Evolutionary conservation across 177 flowering plant species (phyloP).

Genomic region (Vitis hybrid): DNA sequence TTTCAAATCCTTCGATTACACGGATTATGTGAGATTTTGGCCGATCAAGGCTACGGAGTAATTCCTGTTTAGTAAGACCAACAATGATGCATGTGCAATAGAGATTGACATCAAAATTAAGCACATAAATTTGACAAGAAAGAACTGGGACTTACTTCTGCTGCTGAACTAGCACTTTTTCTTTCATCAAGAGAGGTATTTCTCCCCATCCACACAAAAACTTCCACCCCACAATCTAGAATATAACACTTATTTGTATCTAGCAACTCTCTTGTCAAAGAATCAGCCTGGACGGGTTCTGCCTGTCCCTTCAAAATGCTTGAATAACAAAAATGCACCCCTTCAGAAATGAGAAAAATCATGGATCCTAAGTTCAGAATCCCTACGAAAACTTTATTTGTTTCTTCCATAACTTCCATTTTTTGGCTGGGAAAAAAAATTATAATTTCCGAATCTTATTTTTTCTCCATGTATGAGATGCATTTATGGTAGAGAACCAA

Average conservation of each 20-base stretch:
- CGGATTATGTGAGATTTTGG: slow-evolving; percentile 71
- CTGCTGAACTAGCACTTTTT: slow-evolving; percentile 73
- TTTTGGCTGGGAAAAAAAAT: no score
- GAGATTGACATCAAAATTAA: slow-evolving; percentile 9
- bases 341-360: slow-evolving; percentile 11
- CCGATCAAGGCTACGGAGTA: slow-evolving; percentile 54
- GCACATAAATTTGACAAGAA: slow-evolving; percentile 5
- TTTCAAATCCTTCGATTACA: slow-evolving; percentile 95
- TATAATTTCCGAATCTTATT: no score
- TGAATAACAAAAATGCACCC: slow-evolving; percentile 14
- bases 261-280: slow-evolving; percentile 69
- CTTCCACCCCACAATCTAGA: slow-evolving; percentile 74
- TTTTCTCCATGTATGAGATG: not conserved
- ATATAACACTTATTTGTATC: slow-evolving; percentile 77
- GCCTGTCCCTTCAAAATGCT: slow-evolving; percentile 74
- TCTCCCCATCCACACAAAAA: slow-evolving; percentile 97
- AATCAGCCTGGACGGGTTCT: slow-evolving; percentile 47
- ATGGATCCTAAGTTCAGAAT: not conserved
- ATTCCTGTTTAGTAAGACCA: slow-evolving; percentile 51
- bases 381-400: not conserved
- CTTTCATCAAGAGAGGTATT: slow-evolving; percentile 82
- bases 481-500: not conserved
- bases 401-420: no score
- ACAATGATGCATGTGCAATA: slow-evolving; percentile 9
- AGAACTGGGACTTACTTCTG: slow-evolving; percentile 53